Conservation (phyloP, 2,329 filamentous ascomycete genomes). For the Clonostachys solani region DNA sequence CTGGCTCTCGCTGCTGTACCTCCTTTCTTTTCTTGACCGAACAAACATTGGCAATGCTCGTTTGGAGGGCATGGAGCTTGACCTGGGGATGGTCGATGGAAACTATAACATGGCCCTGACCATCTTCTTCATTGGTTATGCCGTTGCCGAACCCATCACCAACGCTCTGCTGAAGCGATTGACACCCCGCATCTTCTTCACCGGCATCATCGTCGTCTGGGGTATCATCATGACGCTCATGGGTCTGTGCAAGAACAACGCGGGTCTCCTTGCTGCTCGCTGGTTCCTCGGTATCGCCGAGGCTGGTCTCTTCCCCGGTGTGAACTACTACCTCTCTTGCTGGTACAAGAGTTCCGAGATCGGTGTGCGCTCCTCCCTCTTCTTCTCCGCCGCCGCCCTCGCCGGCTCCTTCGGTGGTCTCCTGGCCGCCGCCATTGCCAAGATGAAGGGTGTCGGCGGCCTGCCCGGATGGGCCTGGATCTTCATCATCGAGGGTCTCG, state of each 20-base stretch:
- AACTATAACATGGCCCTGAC: slow-evolving; percentile 35
- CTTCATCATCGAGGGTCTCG: slow-evolving; percentile 64
- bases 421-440: slow-evolving; percentile 53
- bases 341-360: slow-evolving; percentile 58
- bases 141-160: slow-evolving; percentile 47
- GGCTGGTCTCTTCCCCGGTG: slow-evolving; percentile 56
- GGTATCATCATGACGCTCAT: slow-evolving; percentile 36
- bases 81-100: slow-evolving; percentile 21
- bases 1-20: slow-evolving; percentile 55
- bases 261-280: slow-evolving; percentile 40
- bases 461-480: slow-evolving; percentile 73
- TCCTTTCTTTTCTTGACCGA: slow-evolving; percentile 44
- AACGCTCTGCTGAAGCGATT: slow-evolving; percentile 52
- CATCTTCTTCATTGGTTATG: slow-evolving; percentile 49
- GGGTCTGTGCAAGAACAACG: slow-evolving; percentile 43
- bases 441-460: slow-evolving; percentile 46
- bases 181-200: slow-evolving; percentile 46
- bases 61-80: slow-evolving; percentile 43
- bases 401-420: slow-evolving; percentile 60
- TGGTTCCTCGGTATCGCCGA: slow-evolving; percentile 43
- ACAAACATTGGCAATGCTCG: slow-evolving; percentile 50
- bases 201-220: slow-evolving; percentile 50
- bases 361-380: slow-evolving; percentile 56
- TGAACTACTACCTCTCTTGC: background rate
- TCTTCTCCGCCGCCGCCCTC: slow-evolving; percentile 51